Conservation (phyloP, 495 filamentous ascomycete genomes). For the Daldinia vernicosa region DNA sequence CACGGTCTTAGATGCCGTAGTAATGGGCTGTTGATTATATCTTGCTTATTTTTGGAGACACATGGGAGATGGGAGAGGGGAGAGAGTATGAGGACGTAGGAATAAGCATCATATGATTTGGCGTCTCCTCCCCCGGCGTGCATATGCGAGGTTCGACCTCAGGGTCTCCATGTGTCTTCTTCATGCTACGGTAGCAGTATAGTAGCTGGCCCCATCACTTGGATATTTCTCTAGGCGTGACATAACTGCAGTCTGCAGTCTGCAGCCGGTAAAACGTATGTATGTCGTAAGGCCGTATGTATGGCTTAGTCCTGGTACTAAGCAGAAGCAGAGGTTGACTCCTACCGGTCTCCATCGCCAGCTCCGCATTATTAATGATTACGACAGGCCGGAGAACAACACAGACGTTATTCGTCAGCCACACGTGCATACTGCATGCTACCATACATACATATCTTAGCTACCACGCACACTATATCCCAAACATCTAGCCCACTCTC, state of each 20-base stretch:
- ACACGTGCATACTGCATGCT: constrained; percentile 14
- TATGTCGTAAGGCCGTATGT: not conserved
- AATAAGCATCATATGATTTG: constrained; percentile 9
- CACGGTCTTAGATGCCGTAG: not conserved
- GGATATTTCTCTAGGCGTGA: not conserved
- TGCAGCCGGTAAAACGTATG: constrained; percentile 4
- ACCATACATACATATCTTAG: constrained; percentile 1
- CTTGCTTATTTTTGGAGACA: not conserved
- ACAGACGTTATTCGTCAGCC: constrained; percentile 7
- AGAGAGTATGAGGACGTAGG: not conserved
- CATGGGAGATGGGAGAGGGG: not conserved
- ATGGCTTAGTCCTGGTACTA: not conserved
- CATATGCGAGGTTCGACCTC: not conserved
- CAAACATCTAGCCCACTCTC: not conserved
- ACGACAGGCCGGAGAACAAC: constrained; percentile 1
- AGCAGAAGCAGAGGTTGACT: not conserved
- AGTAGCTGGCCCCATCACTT: not conserved
- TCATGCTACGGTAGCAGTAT: not conserved
- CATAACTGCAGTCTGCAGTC: not conserved
- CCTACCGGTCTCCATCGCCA: not conserved
- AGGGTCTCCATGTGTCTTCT: not conserved
- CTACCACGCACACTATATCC: not conserved
- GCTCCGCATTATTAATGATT: constrained; percentile 11
- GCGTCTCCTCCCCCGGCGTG: not conserved
- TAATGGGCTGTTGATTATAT: constrained; percentile 1